Conservation (phyloP, 805 yeast species). For the Candida dendrica region DNA sequence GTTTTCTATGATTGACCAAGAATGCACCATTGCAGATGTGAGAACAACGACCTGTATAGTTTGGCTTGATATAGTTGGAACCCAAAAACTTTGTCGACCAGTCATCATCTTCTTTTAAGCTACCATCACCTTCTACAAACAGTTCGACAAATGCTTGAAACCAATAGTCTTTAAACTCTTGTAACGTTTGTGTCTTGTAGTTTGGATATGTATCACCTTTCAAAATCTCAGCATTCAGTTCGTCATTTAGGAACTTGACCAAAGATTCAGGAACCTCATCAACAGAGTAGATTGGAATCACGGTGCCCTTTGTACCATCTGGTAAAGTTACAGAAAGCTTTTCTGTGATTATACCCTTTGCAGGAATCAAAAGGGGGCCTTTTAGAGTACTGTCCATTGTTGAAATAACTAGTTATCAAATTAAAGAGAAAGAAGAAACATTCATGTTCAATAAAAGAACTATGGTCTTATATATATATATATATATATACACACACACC, state of each 20-base stretch:
- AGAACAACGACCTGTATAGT: slow-evolving; percentile 76
- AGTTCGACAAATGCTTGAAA: slow-evolving; percentile 60
- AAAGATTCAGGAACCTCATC: slow-evolving; percentile 44
- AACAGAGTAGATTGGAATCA: slow-evolving; percentile 49
- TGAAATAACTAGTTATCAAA: no score
- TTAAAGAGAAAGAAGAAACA: no score
- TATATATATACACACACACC: no score
- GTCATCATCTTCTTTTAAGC: slow-evolving; percentile 21
- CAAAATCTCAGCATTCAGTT: slow-evolving; percentile 60
- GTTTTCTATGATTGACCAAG: slow-evolving; percentile 46
- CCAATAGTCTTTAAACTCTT: slow-evolving; percentile 61
- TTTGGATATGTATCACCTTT: slow-evolving; percentile 76
- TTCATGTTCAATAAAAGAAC: no score
- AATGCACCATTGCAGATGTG: slow-evolving; percentile 90
- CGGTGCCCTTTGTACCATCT: slow-evolving; percentile 44
- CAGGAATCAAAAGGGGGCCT: slow-evolving; percentile 27
- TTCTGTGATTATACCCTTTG: slow-evolving; percentile 26
- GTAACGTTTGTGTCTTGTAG: slow-evolving; percentile 29
- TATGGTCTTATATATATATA: no score
- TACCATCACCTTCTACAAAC: slow-evolving; percentile 40
- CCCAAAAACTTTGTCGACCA: slow-evolving; percentile 56
- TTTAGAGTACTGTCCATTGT: background rate
- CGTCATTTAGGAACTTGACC: slow-evolving; percentile 35
- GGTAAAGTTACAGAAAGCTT: slow-evolving; percentile 33
- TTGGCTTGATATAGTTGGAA: slow-evolving; percentile 77